These are phyloP conservation scores for Arthrobotrys pseudoclavata DNA, from an alignment of 2,329 filamentous ascomycete species.

Conservation along the genomic window DNA sequence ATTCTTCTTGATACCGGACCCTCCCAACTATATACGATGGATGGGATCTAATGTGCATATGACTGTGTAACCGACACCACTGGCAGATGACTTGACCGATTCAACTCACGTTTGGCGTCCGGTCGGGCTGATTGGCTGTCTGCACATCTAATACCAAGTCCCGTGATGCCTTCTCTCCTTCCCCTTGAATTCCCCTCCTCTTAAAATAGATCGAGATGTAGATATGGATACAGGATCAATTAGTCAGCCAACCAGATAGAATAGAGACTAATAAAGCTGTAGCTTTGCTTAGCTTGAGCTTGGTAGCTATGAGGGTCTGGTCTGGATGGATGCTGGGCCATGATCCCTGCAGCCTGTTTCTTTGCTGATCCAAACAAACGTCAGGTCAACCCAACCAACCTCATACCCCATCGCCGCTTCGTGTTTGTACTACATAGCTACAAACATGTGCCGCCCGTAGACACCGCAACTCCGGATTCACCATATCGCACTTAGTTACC, in stretches of 20 bases:
- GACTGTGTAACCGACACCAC: background rate
- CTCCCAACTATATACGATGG: background rate
- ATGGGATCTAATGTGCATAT: background rate
- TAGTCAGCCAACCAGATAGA: background rate
- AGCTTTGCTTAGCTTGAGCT: background rate
- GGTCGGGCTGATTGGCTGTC: conserved; percentile 13
- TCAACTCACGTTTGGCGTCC: conserved; percentile 9
- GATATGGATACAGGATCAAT: background rate
- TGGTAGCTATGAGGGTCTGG: background rate
- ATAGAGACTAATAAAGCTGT: background rate
- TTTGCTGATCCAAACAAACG: conserved; percentile 2
- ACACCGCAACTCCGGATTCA: background rate
- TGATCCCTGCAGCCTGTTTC: conserved; percentile 6
- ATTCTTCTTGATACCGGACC: background rate
- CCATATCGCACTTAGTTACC: background rate
- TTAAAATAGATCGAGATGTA: background rate
- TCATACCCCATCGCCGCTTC: background rate
- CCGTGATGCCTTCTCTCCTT: conserved; percentile 4
- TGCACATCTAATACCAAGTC: background rate
- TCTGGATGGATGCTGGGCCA: background rate
- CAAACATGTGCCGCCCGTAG: background rate
- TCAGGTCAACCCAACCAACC: background rate
- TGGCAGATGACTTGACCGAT: background rate
- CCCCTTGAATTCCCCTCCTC: background rate
- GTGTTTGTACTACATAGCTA: background rate